phyloP scores from a whole-genome alignment of 2,329 filamentous ascomycete species.

The Xylariomycetidae sp. region DNA sequence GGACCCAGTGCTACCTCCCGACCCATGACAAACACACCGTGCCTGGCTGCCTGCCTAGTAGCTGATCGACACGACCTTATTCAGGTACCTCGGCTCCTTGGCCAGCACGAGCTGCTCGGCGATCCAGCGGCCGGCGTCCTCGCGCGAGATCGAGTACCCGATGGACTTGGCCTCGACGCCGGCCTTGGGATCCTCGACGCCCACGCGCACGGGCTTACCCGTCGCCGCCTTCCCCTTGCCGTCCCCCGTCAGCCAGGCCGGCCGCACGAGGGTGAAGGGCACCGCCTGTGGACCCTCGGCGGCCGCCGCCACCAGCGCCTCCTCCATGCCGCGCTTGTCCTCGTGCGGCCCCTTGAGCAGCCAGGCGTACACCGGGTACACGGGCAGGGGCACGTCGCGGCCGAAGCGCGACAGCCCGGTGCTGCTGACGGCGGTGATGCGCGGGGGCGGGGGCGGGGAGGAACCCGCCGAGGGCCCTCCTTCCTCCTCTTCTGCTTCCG shows the following conservation, averaged over 20 bases:
- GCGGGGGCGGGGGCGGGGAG: too few species aligned
- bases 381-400: constrained; percentile 37
- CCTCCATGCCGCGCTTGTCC: constrained; percentile 46
- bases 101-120: constrained; percentile 32
- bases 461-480: too few species aligned
- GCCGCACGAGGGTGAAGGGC: constrained; percentile 32
- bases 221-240: constrained; percentile 26
- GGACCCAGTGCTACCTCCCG: too few species aligned
- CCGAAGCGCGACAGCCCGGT: constrained; percentile 35
- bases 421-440: constrained; percentile 33
- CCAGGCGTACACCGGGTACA: constrained; percentile 38
- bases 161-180: constrained; percentile 30
- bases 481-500: constrained; percentile 18
- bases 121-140: constrained; percentile 43
- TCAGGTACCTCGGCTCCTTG: constrained; percentile 19
- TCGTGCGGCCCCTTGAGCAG: constrained; percentile 35
- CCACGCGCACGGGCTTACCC: constrained; percentile 28
- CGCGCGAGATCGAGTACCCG: constrained; percentile 42
- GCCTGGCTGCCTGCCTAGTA: too few species aligned
- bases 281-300: too few species aligned
- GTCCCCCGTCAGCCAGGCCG: constrained; percentile 28
- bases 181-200: constrained; percentile 32
- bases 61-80: constrained; percentile 25
- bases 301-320: constrained; percentile 19
- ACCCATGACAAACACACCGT: too few species aligned